Evolutionary conservation across 805 yeast species (phyloP).

Genomic region (Wickerhamiella cacticola): DNA sequence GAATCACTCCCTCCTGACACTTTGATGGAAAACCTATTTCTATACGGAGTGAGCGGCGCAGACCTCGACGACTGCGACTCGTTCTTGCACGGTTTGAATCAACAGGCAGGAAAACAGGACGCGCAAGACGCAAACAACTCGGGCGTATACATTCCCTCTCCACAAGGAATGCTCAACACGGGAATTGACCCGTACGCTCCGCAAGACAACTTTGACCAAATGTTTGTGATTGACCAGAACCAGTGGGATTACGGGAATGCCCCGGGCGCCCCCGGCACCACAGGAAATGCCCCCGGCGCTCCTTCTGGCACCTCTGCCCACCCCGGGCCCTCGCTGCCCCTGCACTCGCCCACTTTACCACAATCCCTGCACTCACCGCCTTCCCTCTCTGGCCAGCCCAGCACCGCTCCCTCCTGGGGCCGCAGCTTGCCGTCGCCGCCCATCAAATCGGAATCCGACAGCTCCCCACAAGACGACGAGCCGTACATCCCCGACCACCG

Average conservation of each 20-base stretch:
- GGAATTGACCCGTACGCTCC: constrained; percentile 12
- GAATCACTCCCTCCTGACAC: constrained; percentile 2
- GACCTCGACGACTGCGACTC: constrained; percentile 13
- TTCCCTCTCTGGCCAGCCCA: not conserved
- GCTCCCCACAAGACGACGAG: not conserved
- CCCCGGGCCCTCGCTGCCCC: not conserved
- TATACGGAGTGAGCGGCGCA: constrained; percentile 11
- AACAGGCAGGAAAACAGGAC: constrained; percentile 5
- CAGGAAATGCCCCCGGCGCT: not conserved
- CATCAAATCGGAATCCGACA: constrained; percentile 2
- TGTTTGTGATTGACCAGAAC: constrained; percentile 7
- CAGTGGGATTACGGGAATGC: not conserved
- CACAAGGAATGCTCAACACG: constrained; percentile 14
- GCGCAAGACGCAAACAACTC: constrained; percentile 1
- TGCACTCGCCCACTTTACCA: not conserved
- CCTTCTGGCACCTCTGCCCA: not conserved
- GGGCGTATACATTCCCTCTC: constrained; percentile 11
- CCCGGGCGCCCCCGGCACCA: not conserved
- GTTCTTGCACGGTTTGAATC: constrained; percentile 10
- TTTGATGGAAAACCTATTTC: constrained; percentile 13
- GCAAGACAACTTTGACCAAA: constrained; percentile 8
- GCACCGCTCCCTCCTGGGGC: not conserved
- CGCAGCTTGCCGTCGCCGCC: constrained; percentile 10
- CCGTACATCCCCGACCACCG: constrained; percentile 1
- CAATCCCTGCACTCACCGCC: too few relatives aligned